Evolutionary conservation across 2,329 filamentous ascomycete species (phyloP).

Genomic region (Apiospora phragmitis): DNA sequence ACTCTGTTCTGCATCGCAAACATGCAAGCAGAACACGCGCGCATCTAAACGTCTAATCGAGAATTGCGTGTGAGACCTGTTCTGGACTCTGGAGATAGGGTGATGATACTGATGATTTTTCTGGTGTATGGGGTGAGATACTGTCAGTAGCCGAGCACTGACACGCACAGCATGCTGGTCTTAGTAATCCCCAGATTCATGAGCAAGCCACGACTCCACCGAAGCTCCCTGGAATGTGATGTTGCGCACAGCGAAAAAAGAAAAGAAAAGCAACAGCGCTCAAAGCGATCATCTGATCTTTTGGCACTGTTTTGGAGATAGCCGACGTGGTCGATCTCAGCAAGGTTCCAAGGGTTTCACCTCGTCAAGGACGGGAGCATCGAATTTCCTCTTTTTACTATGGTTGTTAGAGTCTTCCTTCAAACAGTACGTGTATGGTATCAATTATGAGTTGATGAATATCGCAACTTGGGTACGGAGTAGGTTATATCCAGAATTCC

Average conservation of each 20-base stretch:
- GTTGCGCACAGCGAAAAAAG: background rate
- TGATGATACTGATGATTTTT: background rate
- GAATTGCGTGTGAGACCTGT: background rate
- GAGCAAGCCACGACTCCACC: conserved; percentile 1
- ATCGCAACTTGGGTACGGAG: background rate
- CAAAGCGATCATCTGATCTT: conserved; percentile 5
- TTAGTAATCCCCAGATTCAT: conserved; percentile 2
- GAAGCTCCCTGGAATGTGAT: background rate
- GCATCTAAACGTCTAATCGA: background rate
- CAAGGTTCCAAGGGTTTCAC: background rate
- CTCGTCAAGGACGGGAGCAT: background rate
- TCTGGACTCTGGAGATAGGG: background rate
- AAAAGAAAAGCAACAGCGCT: background rate
- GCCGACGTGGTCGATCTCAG: conserved; percentile 2
- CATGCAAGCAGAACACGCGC: background rate
- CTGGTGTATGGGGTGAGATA: background rate
- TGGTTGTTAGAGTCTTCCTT: background rate
- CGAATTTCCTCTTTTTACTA: background rate
- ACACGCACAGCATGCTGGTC: background rate
- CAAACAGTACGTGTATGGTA: background rate
- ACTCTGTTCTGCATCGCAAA: background rate
- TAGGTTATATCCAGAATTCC: background rate
- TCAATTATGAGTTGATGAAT: background rate
- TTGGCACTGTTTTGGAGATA: conserved; percentile 2
- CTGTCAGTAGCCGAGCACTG: background rate